phyloP scores from a whole-genome alignment of 495 filamentous ascomycete species.

The Aspergillus diversus region DNA sequence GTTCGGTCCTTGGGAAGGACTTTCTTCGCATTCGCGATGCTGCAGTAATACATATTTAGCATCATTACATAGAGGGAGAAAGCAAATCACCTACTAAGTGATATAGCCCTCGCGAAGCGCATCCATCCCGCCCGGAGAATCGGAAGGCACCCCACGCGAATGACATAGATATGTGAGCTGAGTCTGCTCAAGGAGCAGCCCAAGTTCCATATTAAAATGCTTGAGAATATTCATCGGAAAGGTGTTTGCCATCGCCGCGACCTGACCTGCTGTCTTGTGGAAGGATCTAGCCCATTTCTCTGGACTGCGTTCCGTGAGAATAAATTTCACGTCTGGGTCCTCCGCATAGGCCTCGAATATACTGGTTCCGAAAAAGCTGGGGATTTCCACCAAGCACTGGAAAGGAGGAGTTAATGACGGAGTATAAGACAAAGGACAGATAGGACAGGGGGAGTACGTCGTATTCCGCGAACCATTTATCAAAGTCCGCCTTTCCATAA shows the following conservation, averaged over 20 bases:
- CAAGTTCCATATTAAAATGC: neutral
- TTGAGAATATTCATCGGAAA: neutral
- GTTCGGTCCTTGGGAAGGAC: neutral
- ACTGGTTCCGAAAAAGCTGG: neutral
- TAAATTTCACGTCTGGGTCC: slow-evolving; percentile 2
- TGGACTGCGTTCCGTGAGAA: neutral
- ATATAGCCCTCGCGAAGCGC: neutral
- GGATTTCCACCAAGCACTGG: neutral
- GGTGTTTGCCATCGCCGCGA: neutral
- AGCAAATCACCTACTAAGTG: neutral
- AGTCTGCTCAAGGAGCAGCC: neutral
- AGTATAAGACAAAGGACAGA: too few species aligned
- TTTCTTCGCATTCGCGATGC: neutral
- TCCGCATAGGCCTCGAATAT: neutral
- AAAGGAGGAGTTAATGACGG: too few species aligned
- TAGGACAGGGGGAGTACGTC: neutral
- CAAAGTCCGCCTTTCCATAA: neutral
- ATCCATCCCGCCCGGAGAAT: neutral
- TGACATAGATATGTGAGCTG: neutral
- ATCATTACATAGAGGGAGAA: neutral
- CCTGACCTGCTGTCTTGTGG: neutral
- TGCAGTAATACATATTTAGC: neutral
- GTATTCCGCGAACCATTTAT: neutral
- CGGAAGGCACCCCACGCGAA: neutral
- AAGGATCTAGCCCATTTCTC: neutral